phyloP scores from a whole-genome alignment of 78 protist species.

The Capsaspora owczarzaki region DNA sequence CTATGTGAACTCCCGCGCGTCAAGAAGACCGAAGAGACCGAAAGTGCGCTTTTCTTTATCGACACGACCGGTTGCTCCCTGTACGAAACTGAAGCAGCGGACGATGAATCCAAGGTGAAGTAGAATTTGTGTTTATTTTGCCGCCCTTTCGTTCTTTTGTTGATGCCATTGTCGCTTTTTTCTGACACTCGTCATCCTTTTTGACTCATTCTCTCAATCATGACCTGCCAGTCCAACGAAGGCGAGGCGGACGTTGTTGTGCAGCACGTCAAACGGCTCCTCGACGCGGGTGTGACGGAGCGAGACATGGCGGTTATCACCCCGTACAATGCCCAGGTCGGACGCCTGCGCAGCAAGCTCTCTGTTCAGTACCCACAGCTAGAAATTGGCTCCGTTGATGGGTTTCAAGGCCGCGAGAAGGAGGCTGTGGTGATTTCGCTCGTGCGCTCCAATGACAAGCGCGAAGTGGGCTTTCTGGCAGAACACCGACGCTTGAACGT shows the following conservation, averaged over 20 bases:
- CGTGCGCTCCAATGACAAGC: conserved; percentile 42
- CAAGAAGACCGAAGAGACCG: not conserved
- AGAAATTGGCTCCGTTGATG: conserved; percentile 65
- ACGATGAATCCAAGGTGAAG: conserved; percentile 1
- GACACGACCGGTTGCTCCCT: conserved; percentile 31
- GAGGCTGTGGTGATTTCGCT: conserved; percentile 52
- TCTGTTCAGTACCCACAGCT: not conserved
- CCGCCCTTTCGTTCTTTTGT: too few species aligned
- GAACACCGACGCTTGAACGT: conserved; percentile 66
- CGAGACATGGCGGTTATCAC: conserved; percentile 42
- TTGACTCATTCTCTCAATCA: too few species aligned
- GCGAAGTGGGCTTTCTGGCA: conserved; percentile 57
- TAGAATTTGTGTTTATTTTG: too few species aligned
- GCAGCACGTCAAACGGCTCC: conserved; percentile 13
- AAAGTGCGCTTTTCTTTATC: conserved; percentile 6
- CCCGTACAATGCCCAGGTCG: conserved; percentile 64
- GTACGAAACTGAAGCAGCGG: conserved; percentile 16
- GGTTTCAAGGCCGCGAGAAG: conserved; percentile 72
- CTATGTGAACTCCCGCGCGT: conserved; percentile 11
- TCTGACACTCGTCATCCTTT: too few species aligned
- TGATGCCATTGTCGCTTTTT: too few species aligned
- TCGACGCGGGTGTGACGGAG: conserved; percentile 15
- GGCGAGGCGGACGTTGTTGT: conserved; percentile 43
- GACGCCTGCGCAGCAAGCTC: not conserved
- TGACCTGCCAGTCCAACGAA: conserved; percentile 18